A percentile compares a stretch with the other conserved stretches of the same genome.
Conservation (phyloP, 1,139 yeast species). For the Arxiozyma slooffiae region DNA sequence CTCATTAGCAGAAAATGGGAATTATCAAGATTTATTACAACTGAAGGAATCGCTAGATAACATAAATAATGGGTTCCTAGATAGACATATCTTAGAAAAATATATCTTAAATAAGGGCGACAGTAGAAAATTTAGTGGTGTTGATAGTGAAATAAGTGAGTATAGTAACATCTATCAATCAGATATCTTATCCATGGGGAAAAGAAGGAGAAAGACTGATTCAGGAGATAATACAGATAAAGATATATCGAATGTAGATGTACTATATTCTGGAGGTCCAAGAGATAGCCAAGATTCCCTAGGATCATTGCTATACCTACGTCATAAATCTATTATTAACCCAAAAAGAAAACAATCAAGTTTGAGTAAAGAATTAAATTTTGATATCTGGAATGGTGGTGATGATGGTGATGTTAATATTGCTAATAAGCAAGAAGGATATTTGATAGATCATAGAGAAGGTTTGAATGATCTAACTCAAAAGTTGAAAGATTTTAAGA, state of each 20-base stretch:
- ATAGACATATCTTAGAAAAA: constrained; percentile 44
- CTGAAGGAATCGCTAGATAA: constrained; percentile 31
- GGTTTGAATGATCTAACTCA: background rate
- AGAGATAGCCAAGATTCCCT: constrained; percentile 22
- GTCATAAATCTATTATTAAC: constrained; percentile 5
- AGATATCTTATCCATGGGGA: background rate
- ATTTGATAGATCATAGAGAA: background rate
- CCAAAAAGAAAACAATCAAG: constrained; percentile 17
- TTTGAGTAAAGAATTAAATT: constrained; percentile 18
- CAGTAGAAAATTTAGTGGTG: constrained; percentile 4
- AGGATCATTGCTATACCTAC: constrained; percentile 14
- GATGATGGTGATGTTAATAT: background rate
- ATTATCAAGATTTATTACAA: constrained; percentile 17
- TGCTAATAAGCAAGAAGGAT: background rate
- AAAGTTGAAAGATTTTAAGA: constrained; percentile 1
- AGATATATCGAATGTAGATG: constrained; percentile 9
- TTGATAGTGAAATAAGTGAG: constrained; percentile 1
- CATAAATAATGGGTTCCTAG: constrained; percentile 56
- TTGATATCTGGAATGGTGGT: background rate
- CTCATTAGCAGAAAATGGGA: constrained; percentile 28
- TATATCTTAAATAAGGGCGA: constrained; percentile 10
- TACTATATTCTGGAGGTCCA: constrained; percentile 22
- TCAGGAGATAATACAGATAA: background rate
- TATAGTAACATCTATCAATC: background rate
- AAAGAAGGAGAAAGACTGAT: background rate